Evolutionary conservation across 805 yeast genomes (phyloP).

Genomic region (Cyberlindnera japonica): DNA sequence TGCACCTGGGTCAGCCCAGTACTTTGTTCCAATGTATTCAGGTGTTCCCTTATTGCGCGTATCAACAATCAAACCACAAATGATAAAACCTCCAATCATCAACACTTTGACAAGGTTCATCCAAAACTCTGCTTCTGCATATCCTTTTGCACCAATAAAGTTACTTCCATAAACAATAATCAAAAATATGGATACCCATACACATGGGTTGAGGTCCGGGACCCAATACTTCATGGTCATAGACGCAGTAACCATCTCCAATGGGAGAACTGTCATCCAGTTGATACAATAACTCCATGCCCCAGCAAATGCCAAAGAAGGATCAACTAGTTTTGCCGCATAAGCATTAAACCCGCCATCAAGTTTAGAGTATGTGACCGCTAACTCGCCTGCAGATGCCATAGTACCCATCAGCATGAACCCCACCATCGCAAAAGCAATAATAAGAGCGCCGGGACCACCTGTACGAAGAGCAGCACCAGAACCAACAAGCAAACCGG

Average conservation of each 20-base stretch:
- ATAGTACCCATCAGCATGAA: constrained; percentile 56
- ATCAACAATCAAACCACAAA: constrained; percentile 44
- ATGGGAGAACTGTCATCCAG: constrained; percentile 59
- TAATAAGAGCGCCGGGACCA: constrained; percentile 47
- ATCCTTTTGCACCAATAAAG: constrained; percentile 52
- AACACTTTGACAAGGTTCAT: constrained; percentile 64
- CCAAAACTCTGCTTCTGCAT: constrained; percentile 61
- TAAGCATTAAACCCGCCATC: constrained; percentile 64
- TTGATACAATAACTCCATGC: constrained; percentile 63
- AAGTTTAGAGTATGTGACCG: constrained; percentile 53
- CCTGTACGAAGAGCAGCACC: constrained; percentile 44
- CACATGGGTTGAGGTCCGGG: constrained; percentile 49
- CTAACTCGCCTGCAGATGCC: constrained; percentile 64
- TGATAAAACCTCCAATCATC: constrained; percentile 56
- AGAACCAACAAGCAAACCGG: constrained; percentile 61
- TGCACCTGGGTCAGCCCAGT: constrained; percentile 55
- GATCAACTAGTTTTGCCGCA: constrained; percentile 52
- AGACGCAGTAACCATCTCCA: constrained; percentile 63
- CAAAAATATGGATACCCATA: constrained; percentile 52
- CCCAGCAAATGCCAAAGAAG: constrained; percentile 54
- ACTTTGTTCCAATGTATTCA: constrained; percentile 47
- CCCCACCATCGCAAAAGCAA: constrained; percentile 57
- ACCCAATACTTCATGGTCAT: constrained; percentile 61
- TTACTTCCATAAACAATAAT: constrained; percentile 39
- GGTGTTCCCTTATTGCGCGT: constrained; percentile 40